phyloP scores from a whole-genome alignment of 495 filamentous ascomycete genomes.

The Penicillium ucsense region DNA sequence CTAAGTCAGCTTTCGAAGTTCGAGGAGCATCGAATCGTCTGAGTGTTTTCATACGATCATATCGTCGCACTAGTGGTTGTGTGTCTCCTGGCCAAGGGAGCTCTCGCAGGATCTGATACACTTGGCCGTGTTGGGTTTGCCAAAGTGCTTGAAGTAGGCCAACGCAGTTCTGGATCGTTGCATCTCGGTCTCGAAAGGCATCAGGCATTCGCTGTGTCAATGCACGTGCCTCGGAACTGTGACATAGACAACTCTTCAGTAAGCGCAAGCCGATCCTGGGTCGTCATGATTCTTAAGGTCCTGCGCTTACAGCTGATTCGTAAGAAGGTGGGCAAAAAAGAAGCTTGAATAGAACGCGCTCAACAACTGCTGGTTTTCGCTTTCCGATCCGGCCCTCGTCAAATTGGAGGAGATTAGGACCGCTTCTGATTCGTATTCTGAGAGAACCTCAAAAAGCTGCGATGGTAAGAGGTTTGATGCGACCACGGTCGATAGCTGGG shows the following conservation, averaged over 20 bases:
- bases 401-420: conserved; percentile 20
- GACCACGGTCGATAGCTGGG: conserved; percentile 29
- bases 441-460: conserved; percentile 34
- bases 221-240: conserved; percentile 43
- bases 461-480: conserved; percentile 24
- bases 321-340: conserved; percentile 43
- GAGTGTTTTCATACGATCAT: conserved; percentile 24
- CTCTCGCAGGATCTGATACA: conserved; percentile 34
- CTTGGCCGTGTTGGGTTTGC: conserved; percentile 34
- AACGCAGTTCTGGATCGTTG: conserved; percentile 34
- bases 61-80: conserved; percentile 30
- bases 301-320: conserved; percentile 37
- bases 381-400: conserved; percentile 1
- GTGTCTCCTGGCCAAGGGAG: conserved; percentile 34
- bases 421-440: conserved; percentile 36
- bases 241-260: not conserved
- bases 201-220: conserved; percentile 40
- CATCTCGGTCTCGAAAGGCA: conserved; percentile 25
- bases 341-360: conserved; percentile 42
- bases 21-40: not conserved
- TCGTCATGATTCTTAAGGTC: no score
- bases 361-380: conserved; percentile 20
- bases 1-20: not conserved
- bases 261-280: no score
- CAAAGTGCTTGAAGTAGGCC: conserved; percentile 40